Evolutionary conservation across 345 rosid genomes (phyloP).

Genomic region (Populus simonii): DNA sequence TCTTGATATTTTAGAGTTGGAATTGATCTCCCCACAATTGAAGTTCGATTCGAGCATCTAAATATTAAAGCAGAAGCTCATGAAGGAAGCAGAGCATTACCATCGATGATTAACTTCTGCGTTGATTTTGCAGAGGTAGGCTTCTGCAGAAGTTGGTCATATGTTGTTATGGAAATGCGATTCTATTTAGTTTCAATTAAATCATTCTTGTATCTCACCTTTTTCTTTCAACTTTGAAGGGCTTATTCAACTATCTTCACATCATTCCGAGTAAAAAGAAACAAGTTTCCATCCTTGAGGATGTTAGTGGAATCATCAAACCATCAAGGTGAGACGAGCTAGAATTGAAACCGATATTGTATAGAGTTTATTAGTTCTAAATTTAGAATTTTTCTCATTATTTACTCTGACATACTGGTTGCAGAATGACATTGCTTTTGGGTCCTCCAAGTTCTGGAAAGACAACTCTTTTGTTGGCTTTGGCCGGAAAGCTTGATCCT

Average conservation of each 20-base stretch:
- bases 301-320: conserved; percentile 63
- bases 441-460: conserved; percentile 92
- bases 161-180: not conserved
- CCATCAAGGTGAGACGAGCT: conserved; percentile 49
- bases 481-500: conserved; percentile 71
- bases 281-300: conserved; percentile 55
- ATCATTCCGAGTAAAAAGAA: conserved; percentile 49
- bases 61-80: conserved; percentile 54
- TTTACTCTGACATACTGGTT: not conserved
- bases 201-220: not conserved
- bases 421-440: conserved; percentile 71
- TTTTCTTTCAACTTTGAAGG: conserved; percentile 7
- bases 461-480: conserved; percentile 73
- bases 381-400: not conserved
- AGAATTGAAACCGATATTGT: not conserved
- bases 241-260: conserved; percentile 29
- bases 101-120: conserved; percentile 52
- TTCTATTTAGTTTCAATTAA: not conserved
- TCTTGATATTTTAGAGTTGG: conserved; percentile 44
- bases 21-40: conserved; percentile 43
- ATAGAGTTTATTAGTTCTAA: not conserved
- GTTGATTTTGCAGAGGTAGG: conserved; percentile 51
- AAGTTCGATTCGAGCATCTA: conserved; percentile 50
- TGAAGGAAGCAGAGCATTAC: conserved; percentile 68
- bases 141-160: not conserved